Conservation (phyloP, 208 protist species). For the Leishmania arabica region DNA sequence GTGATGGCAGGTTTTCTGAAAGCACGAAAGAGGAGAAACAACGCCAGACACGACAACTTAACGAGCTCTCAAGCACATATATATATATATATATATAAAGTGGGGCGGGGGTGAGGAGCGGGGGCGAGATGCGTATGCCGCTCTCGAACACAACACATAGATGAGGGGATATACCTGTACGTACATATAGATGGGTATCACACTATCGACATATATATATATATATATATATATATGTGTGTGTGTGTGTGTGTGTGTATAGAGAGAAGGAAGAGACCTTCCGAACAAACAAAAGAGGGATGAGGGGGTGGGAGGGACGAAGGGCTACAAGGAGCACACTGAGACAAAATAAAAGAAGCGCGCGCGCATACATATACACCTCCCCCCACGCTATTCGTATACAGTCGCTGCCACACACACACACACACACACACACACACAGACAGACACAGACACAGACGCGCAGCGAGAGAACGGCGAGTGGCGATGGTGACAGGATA, state of each 20-base stretch:
- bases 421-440: background rate
- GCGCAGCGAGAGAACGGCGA: background rate
- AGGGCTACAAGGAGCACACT: background rate
- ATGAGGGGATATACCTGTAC: no score
- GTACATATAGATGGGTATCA: no score
- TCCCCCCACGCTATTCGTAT: no score
- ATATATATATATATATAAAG: no score
- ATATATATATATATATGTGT: no score
- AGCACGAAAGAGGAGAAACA: background rate
- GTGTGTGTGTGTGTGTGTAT: no score
- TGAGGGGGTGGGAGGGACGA: background rate
- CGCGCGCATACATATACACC: background rate
- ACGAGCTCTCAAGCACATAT: background rate
- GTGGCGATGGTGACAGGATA: background rate
- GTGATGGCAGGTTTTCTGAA: background rate
- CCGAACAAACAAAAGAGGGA: no score
- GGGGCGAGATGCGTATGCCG: background rate
- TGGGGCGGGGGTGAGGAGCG: background rate
- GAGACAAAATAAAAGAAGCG: background rate
- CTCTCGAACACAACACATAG: no score
- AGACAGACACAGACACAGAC: background rate
- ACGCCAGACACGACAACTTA: background rate
- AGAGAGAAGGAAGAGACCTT: no score
- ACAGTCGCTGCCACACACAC: background rate
- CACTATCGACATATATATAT: no score